phyloP scores from a whole-genome alignment of 495 filamentous ascomycete species.

The Xylaria palmicola region DNA sequence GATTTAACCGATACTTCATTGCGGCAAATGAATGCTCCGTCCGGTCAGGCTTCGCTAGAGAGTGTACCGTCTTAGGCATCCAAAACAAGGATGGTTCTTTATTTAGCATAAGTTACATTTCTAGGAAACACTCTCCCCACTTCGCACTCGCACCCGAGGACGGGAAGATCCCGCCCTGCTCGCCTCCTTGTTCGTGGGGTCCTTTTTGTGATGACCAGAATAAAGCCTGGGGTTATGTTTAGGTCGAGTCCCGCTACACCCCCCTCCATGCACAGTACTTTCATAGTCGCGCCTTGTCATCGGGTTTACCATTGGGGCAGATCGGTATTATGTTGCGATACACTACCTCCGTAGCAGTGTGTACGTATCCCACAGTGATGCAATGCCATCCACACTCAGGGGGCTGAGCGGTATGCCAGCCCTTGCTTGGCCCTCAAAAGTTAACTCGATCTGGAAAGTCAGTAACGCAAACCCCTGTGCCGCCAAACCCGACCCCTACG shows the following conservation, averaged over 20 bases:
- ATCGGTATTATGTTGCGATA: background rate
- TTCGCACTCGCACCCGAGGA: background rate
- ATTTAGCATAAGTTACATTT: background rate
- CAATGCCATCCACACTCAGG: background rate
- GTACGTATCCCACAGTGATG: background rate
- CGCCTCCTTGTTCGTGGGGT: background rate
- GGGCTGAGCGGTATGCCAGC: background rate
- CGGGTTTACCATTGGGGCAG: background rate
- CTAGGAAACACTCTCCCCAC: background rate
- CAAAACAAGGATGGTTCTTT: background rate
- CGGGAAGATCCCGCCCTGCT: background rate
- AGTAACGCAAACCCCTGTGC: background rate
- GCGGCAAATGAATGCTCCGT: background rate
- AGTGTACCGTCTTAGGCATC: background rate
- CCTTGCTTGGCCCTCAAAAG: background rate
- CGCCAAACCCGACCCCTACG: background rate
- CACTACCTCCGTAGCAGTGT: background rate
- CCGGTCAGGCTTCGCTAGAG: background rate
- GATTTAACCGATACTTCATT: background rate
- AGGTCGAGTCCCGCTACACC: too few relatives aligned
- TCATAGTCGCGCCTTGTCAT: background rate
- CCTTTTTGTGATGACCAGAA: too few relatives aligned
- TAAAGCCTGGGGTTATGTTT: too few relatives aligned
- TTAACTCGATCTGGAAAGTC: constrained; percentile 1
- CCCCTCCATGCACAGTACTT: constrained; percentile 4